These are phyloP conservation scores for Delonix regia DNA, from an alignment of 306 rosid species.

Conservation along the genomic window DNA sequence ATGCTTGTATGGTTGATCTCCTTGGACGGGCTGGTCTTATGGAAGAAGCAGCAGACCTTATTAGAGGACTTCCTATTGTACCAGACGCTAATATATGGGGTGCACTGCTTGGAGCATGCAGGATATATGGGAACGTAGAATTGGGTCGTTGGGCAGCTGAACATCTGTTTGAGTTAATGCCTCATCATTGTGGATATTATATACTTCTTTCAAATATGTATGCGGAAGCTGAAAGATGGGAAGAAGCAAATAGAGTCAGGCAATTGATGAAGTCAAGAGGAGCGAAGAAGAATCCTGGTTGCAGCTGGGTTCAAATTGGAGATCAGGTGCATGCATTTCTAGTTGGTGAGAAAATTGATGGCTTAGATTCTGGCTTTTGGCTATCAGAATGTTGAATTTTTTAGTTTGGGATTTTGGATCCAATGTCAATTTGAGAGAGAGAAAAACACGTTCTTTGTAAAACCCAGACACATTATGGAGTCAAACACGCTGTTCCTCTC, in stretches of 20 bases:
- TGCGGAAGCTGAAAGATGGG: constrained; percentile 95
- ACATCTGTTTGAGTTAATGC: constrained; percentile 70
- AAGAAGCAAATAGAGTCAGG: constrained; percentile 75
- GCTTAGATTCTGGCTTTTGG: constrained; percentile 51
- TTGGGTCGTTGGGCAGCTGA: constrained; percentile 82
- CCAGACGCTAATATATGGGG: constrained; percentile 90
- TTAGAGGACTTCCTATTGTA: constrained; percentile 55
- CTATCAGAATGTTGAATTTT: constrained; percentile 43
- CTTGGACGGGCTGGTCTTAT: constrained; percentile 86
- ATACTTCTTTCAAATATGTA: constrained; percentile 85
- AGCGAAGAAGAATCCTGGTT: constrained; percentile 74
- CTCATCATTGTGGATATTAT: constrained; percentile 83
- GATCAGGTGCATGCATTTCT: constrained; percentile 64
- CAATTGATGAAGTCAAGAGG: constrained; percentile 80
- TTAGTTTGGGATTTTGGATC: not conserved
- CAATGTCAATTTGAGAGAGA: not conserved
- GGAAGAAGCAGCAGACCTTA: constrained; percentile 74
- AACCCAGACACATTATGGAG: not conserved
- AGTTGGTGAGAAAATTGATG: constrained; percentile 63
- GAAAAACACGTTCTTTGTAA: not conserved
- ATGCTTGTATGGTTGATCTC: constrained; percentile 87
- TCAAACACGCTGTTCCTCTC: not conserved
- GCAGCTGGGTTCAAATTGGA: constrained; percentile 80
- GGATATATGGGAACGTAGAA: constrained; percentile 72
- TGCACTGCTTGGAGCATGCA: constrained; percentile 88